phyloP scores from a whole-genome alignment of 495 filamentous ascomycete genomes.

The Trichoderma asperelloides region DNA sequence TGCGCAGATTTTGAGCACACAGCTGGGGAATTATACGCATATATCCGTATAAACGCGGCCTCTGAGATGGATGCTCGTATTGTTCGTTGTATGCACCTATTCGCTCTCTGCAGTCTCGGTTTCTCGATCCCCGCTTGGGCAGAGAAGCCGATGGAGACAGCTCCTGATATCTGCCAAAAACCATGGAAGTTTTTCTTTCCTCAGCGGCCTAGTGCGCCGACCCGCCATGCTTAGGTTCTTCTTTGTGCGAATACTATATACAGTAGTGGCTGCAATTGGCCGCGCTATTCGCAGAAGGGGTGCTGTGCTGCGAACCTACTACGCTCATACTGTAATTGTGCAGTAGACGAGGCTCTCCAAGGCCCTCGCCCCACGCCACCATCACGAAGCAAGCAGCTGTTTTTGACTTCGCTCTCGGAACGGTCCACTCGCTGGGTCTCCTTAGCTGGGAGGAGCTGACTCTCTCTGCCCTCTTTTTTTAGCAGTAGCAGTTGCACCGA shows the following conservation, averaged over 20 bases:
- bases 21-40: too few relatives aligned
- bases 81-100: too few relatives aligned
- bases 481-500: too few relatives aligned
- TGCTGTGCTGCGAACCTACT: too few relatives aligned
- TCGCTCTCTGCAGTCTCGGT: too few relatives aligned
- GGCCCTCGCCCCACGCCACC: background rate
- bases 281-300: background rate
- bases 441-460: background rate
- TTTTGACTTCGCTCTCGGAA: background rate
- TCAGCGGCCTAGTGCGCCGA: slow-evolving; percentile 7
- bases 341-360: too few relatives aligned
- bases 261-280: background rate
- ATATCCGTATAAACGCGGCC: too few relatives aligned
- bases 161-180: too few relatives aligned
- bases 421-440: background rate
- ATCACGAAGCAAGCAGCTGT: background rate
- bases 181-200: background rate
- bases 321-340: too few relatives aligned
- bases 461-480: background rate
- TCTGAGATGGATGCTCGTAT: too few relatives aligned
- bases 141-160: background rate
- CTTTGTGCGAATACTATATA: background rate
- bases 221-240: background rate
- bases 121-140: too few relatives aligned
- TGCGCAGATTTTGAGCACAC: too few relatives aligned